Evolutionary conservation across 1,284 basidiomycete genomes (phyloP), one percentile per base, ranked within the genome.

Genomic region (Cutaneotrichosporon spelunceum): DNA sequence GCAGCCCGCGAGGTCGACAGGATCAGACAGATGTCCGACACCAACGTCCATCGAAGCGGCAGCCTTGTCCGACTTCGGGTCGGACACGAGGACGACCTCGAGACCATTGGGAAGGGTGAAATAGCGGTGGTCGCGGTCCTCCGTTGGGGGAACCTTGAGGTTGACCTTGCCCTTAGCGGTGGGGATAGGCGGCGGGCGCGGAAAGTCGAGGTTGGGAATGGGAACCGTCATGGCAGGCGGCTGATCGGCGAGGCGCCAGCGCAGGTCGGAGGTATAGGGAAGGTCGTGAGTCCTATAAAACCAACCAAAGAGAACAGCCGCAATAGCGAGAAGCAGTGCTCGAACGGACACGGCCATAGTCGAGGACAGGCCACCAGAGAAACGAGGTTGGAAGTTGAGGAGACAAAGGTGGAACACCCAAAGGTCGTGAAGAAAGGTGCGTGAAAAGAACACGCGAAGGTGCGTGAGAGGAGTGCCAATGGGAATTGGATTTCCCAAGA

Each of bases 31-130:
- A 79, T 99, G 95, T 2, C 96, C 96, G 1, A 98, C 93, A 21
- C 90, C 89, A 52, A 99, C 93, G 80, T 96, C 92, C 78, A 99
- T 84, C 70, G 91, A 93, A 0, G 95, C 96, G 0, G 93, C 91
- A 6, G 93, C 90, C 81, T 96, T 97, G 81, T 99, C 96, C 7
- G 93, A 88, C 69, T 87, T 87, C 0, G 85, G 80, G 76, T 99
- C 96, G 64, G 90, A 89, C 23, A 98, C 85, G 19, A 99, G 80
- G 65, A 91, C 86, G 1, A 87, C 92, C 68, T 93, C 87, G 19
- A 99, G 82, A 2, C 90, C 92, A 74, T 99, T 99, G 10, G 87
- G 83, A 3, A 99, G 85, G 53, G 83, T 84, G 61, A 99, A 89
- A 58, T 95, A 80, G 60, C 89, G 83, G 74, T 96, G 86, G 48